These are phyloP conservation scores for Candida rishiriensis DNA, from an alignment of 805 yeast genomes.

Conservation along the genomic window DNA sequence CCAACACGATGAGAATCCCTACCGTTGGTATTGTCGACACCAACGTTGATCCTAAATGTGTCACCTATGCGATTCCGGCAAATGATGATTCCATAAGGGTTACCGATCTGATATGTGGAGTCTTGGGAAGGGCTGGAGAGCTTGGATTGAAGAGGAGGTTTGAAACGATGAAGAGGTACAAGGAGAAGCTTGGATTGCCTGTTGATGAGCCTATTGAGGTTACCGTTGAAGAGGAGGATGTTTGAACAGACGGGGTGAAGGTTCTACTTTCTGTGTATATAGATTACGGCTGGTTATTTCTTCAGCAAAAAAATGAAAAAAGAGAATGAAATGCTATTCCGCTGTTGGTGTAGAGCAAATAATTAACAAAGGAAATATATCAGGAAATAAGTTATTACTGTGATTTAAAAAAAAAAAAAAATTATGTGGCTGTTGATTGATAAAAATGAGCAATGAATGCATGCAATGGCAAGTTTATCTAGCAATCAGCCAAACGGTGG, in stretches of 20 bases:
- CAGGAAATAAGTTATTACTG: no score
- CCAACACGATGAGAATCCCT: slow-evolving; percentile 77
- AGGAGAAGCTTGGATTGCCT: slow-evolving; percentile 26
- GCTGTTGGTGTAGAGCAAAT: no score
- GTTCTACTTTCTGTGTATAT: background rate
- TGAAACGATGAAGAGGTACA: slow-evolving; percentile 32
- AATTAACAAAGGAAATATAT: no score
- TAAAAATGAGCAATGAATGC: no score
- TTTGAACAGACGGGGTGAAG: background rate
- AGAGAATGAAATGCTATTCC: no score
- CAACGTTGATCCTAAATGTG: slow-evolving; percentile 82
- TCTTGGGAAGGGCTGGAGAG: slow-evolving; percentile 80
- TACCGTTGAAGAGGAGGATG: slow-evolving; percentile 2
- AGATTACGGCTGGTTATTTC: no score
- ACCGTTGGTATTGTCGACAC: slow-evolving; percentile 94
- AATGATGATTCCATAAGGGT: slow-evolving; percentile 90
- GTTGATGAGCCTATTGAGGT: slow-evolving; percentile 13
- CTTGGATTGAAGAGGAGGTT: slow-evolving; percentile 64
- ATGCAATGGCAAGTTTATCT: no score
- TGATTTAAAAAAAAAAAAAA: no score
- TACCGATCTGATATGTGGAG: slow-evolving; percentile 73
- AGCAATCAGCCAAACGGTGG: no score
- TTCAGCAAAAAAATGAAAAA: no score
- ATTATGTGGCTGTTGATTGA: no score
- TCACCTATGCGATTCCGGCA: slow-evolving; percentile 94